Evolutionary conservation across 306 rosid genomes (phyloP).

Genomic region (Trifolium repens): DNA sequence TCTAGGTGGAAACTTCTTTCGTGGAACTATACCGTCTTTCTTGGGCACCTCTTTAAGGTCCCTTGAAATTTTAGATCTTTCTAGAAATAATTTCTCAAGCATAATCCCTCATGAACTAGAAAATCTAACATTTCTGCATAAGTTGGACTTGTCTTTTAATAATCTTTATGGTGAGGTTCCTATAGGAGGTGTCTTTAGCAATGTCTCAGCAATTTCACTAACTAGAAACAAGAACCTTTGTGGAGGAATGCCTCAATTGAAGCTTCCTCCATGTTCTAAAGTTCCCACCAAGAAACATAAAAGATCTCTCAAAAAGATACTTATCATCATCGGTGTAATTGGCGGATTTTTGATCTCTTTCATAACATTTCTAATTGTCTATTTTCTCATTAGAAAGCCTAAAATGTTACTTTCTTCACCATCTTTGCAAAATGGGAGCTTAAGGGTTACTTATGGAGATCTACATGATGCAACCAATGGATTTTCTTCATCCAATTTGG

Average conservation of each 20-base stretch:
- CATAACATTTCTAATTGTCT: not conserved
- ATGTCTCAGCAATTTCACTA: not conserved
- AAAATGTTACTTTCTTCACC: not conserved
- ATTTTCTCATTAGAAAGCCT: not conserved
- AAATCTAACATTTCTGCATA: not conserved
- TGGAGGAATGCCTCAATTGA: not conserved
- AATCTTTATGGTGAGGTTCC: not conserved
- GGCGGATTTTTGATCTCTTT: not conserved
- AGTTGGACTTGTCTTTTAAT: not conserved
- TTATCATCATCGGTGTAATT: not conserved
- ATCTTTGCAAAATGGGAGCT: not conserved
- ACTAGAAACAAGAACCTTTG: not conserved
- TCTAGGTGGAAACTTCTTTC: slow-evolving; percentile 8
- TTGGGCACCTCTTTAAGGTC: not conserved
- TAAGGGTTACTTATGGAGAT: not conserved
- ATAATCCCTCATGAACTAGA: not conserved
- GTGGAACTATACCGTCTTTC: slow-evolving; percentile 29
- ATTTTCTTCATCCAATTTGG: not conserved
- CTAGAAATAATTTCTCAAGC: not conserved
- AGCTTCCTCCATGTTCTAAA: not conserved
- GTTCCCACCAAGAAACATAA: not conserved
- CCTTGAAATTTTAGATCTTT: not conserved
- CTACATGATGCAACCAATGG: not conserved
- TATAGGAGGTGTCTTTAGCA: not conserved
- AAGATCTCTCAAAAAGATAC: not conserved